phyloP scores from a whole-genome alignment of 2,329 filamentous ascomycete genomes.

The Trichoderma brevicompactum region DNA sequence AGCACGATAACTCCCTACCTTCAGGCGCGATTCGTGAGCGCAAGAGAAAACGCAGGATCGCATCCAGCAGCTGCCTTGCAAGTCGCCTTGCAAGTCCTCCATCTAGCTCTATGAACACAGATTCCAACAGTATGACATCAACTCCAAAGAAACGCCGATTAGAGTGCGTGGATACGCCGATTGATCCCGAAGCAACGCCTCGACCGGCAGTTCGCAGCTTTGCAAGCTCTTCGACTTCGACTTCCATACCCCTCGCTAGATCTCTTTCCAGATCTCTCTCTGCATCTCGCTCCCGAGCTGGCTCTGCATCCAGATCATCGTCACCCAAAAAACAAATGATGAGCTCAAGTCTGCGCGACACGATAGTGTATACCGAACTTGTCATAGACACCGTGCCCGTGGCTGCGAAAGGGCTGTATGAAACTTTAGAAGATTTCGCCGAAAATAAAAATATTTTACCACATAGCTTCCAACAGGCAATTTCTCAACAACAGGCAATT shows the following conservation, averaged over 20 bases:
- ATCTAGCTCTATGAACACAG: not conserved
- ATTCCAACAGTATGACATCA: not conserved
- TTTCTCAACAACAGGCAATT: not conserved
- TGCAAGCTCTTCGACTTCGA: not conserved
- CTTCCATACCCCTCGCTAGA: no score
- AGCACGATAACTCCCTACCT: not conserved
- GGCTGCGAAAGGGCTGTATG: not conserved
- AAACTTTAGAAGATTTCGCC: not conserved
- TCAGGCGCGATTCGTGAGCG: not conserved
- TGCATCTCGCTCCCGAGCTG: not conserved
- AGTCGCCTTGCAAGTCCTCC: not conserved
- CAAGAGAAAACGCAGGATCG: not conserved
- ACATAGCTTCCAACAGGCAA: not conserved
- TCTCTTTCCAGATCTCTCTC: no score
- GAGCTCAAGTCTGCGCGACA: not conserved
- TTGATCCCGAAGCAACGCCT: not conserved
- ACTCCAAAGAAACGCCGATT: not conserved
- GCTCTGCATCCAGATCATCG: not conserved
- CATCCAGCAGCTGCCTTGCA: not conserved
- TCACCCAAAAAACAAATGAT: slow-evolving; percentile 6
- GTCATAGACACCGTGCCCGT: not conserved
- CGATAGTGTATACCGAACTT: not conserved
- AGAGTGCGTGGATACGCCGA: not conserved
- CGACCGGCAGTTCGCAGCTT: not conserved
- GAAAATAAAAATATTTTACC: slow-evolving; percentile 3